Base-by-base conservation (phyloP, 352 stramenopile genomes). In the Blastocystis sp. region DNA sequence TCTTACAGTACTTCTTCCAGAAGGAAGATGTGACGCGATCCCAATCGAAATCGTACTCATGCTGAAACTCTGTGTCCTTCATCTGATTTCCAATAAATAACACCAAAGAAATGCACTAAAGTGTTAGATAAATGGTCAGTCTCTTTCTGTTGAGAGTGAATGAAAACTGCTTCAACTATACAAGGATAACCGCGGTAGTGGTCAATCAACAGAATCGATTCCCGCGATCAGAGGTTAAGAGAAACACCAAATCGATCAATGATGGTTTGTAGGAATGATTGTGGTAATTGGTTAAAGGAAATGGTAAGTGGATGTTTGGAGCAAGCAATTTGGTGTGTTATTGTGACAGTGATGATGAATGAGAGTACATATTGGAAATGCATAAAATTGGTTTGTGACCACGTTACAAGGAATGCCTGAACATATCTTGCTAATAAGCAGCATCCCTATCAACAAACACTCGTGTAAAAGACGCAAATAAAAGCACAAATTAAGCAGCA, bases 1-100 rank as follows among this genome's bases (percentile, higher is more conserved):
- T 34, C 21, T 4, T 61, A 78, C 67, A 84, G 40, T 84, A 84
- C 40, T 84, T 84, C 36, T 63, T 84, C 73, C 73, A 84, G 27
- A 84, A 84, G n/a, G 73, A 73, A 56, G 73, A 57, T 2, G 73
- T 84, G 24, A 84, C 59, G 11, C 40, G 54, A 24, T 75, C 49
- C 73, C 73, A 84, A 40, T 69, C 54, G 32, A 32, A 69, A 42
- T 84, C 53, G 54, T 84, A 84, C 14, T 67, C 44, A 49, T 84
- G 54, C 18, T 49, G n/a, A 73, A 84, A 84, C 32, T 69, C 54
- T 44, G 38, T 49, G 40, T 73, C 59, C 40, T 84, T 84, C 73
- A 84, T 84, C 4, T 9, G 40, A 56, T 21, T 44, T 21, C 16
- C 51, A 21, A 57, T 9, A 75, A 42, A 53, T 84, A 84, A 84